Evolutionary conservation across 345 rosid species (phyloP).

Genomic region (Arabidopsis suecica): DNA sequence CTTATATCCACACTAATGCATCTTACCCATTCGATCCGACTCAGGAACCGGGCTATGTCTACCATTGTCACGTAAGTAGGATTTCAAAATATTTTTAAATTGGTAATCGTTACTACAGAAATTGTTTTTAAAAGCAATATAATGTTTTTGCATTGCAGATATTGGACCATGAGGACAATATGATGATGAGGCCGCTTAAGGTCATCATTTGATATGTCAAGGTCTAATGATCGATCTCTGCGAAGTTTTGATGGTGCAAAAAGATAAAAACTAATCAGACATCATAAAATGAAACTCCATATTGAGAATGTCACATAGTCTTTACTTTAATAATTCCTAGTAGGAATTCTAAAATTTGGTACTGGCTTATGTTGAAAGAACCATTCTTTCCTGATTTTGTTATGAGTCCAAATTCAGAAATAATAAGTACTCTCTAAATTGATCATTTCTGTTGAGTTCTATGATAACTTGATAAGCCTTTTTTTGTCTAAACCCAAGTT

Average conservation of each 20-base stretch:
- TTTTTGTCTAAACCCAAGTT: no score
- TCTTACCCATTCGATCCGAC: constrained; percentile 81
- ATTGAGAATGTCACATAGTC: constrained; percentile 6
- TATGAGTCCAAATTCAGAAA: not conserved
- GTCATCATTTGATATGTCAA: constrained; percentile 47
- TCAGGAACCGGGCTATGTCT: constrained; percentile 81
- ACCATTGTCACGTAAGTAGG: constrained; percentile 90
- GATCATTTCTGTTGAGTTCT: not conserved
- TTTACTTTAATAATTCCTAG: not conserved
- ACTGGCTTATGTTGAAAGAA: not conserved
- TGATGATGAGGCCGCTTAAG: constrained; percentile 88
- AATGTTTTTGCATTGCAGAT: constrained; percentile 51
- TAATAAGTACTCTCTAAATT: not conserved
- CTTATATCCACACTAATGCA: constrained; percentile 67
- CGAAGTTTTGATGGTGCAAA: constrained; percentile 3
- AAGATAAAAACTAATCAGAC: not conserved
- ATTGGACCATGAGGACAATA: constrained; percentile 90
- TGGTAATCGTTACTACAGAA: not conserved
- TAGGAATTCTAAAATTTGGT: not conserved
- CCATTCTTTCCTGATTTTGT: not conserved
- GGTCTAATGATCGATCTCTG: constrained; percentile 14
- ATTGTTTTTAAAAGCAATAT: not conserved
- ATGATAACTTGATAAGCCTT: not conserved
- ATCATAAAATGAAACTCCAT: not conserved
- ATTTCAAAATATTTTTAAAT: not conserved